These are phyloP conservation scores for Cystofilobasidium bisporidii DNA, from an alignment of 768 basidiomycete species.

Conservation along the genomic window DNA sequence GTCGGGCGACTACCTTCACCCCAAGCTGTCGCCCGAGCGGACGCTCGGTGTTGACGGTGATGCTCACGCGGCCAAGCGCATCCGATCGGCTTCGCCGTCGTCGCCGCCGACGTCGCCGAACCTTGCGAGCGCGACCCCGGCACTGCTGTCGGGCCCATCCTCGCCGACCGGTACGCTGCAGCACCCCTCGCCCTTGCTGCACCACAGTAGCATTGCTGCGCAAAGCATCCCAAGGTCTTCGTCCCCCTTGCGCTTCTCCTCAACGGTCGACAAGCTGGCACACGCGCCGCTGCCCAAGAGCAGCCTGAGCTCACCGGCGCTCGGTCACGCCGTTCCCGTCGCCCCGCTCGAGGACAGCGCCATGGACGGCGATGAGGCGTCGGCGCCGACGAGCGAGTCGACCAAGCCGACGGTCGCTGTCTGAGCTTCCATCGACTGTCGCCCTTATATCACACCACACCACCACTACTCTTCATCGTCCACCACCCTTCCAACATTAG, in stretches of 20 bases:
- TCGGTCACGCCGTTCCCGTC: not conserved
- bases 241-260: conserved; percentile 21
- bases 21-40: conserved; percentile 17
- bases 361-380: conserved; percentile 4
- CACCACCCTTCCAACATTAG: too few relatives aligned
- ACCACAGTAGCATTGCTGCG: conserved; percentile 16
- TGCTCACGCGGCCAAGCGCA: conserved; percentile 4
- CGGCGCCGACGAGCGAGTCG: not conserved
- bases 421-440: too few relatives aligned
- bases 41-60: not conserved
- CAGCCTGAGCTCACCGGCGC: conserved; percentile 5
- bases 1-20: not conserved
- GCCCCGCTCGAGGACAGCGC: conserved; percentile 3
- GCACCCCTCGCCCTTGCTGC: conserved; percentile 11
- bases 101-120: conserved; percentile 2
- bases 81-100: conserved; percentile 14
- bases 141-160: not conserved
- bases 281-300: conserved; percentile 14
- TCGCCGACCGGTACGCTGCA: not conserved
- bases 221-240: conserved; percentile 15
- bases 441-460: too few relatives aligned
- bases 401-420: too few relatives aligned
- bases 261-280: not conserved
- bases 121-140: not conserved
- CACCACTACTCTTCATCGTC: too few relatives aligned